Evolutionary conservation across 768 basidiomycete species (phyloP).

Genomic region (Suillus ampliporus): DNA sequence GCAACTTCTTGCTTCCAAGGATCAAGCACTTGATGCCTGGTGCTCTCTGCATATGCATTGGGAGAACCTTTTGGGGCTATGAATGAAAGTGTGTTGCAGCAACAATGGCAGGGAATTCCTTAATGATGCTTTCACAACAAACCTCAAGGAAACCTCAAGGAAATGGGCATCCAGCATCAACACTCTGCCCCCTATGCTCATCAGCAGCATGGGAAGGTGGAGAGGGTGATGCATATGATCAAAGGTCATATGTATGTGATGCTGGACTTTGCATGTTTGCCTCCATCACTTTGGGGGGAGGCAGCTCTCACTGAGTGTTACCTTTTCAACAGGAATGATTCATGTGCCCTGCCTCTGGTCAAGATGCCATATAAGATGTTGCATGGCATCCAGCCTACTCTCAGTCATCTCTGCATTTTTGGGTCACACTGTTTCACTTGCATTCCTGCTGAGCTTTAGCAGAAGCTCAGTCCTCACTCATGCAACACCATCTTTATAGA

Average conservation of each 20-base stretch:
- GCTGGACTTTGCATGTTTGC: too few species aligned
- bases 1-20: not conserved
- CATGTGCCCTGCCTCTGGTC: rapidly evolving
- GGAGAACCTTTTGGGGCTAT: too few species aligned
- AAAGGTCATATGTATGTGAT: conserved; percentile 13
- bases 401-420: conserved; percentile 28
- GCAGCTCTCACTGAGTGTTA: not conserved
- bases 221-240: conserved; percentile 18
- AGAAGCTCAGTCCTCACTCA: conserved; percentile 19
- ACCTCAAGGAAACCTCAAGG: too few species aligned
- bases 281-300: not conserved
- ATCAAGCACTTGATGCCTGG: not conserved
- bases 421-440: conserved; percentile 21
- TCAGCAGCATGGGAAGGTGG: not conserved
- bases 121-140: too few species aligned
- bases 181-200: too few species aligned
- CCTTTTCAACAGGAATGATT: not conserved
- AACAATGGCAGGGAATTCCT: too few species aligned
- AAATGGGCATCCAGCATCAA: too few species aligned
- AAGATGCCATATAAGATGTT: conserved; percentile 29
- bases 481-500: conserved; percentile 7
- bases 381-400: conserved; percentile 27
- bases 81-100: too few species aligned
- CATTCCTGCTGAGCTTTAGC: not conserved
- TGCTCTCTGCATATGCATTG: not conserved